These are phyloP conservation scores for Sugiyamaella neomexicana DNA, from an alignment of 1,139 yeast species.

Conservation along the genomic window DNA sequence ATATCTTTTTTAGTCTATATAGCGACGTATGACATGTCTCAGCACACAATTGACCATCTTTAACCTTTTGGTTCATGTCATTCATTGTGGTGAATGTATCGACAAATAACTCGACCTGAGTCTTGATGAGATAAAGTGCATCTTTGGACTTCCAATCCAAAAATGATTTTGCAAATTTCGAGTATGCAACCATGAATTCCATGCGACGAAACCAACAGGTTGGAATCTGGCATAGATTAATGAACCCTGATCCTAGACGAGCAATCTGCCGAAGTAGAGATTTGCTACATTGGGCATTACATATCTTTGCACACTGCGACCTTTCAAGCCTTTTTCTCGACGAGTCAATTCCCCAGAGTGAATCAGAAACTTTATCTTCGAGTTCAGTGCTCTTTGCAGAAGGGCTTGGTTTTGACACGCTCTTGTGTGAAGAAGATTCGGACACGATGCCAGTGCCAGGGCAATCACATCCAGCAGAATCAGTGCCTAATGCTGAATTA, in stretches of 20 bases:
- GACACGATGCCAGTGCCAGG: neutral
- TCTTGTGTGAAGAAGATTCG: too few relatives aligned
- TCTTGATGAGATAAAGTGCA: constrained; percentile 24
- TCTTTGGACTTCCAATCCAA: constrained; percentile 29
- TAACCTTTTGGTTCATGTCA: constrained; percentile 17
- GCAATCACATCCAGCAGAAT: neutral
- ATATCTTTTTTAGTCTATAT: constrained; percentile 6
- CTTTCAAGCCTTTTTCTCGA: constrained; percentile 2
- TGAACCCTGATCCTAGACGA: constrained; percentile 28
- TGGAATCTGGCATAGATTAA: constrained; percentile 27
- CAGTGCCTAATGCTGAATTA: neutral
- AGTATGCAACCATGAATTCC: constrained; percentile 30
- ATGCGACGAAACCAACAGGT: constrained; percentile 27
- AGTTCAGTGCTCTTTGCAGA: too few relatives aligned
- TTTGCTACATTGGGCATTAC: constrained; percentile 19
- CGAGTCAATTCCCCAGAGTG: constrained; percentile 3
- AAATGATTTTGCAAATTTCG: constrained; percentile 28
- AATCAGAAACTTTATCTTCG: neutral
- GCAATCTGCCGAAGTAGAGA: constrained; percentile 22
- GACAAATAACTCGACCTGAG: constrained; percentile 19
- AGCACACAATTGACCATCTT: constrained; percentile 12
- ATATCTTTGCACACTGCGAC: constrained; percentile 15
- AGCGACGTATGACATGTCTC: constrained; percentile 17
- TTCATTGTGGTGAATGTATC: constrained; percentile 14
- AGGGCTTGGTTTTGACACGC: too few relatives aligned